These are phyloP conservation scores for Penicillium paradoxum DNA, from an alignment of 495 filamentous ascomycete genomes.

Conservation along the genomic window DNA sequence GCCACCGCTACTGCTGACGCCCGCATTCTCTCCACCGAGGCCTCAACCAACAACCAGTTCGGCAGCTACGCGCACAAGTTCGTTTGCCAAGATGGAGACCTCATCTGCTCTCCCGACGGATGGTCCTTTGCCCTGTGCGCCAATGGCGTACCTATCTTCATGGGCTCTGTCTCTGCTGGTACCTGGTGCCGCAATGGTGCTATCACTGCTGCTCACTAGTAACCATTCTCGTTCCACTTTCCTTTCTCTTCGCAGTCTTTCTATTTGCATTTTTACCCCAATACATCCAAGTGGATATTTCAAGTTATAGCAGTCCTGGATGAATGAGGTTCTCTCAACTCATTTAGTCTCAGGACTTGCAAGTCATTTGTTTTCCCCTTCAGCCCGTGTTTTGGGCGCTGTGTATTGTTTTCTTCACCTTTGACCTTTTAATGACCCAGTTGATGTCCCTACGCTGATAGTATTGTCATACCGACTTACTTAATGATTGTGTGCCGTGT, in stretches of 20 bases:
- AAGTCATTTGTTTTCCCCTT: neutral
- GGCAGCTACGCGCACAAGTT: conserved; percentile 13
- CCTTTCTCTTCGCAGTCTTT: neutral
- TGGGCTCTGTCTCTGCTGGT: conserved; percentile 40
- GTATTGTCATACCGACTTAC: neutral
- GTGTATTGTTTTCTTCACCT: neutral
- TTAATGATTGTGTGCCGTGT: neutral
- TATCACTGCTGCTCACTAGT: conserved; percentile 18
- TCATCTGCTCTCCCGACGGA: conserved; percentile 40
- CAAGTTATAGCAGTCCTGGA: neutral
- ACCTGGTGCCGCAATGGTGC: conserved; percentile 33
- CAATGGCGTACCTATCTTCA: conserved; percentile 29
- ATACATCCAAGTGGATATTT: neutral
- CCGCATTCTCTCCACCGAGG: conserved; percentile 9
- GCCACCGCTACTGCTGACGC: conserved; percentile 6
- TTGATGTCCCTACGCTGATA: neutral
- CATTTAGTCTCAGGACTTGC: neutral
- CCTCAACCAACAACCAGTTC: conserved; percentile 18
- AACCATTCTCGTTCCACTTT: neutral
- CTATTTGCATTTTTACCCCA: neutral
- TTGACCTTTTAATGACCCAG: neutral
- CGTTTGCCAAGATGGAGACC: conserved; percentile 24
- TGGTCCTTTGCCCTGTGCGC: conserved; percentile 34
- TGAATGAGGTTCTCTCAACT: neutral
- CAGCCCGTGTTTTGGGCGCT: neutral